These are phyloP conservation scores for Gossypium stocksii DNA, from an alignment of 345 rosid species.

Conservation along the genomic window DNA sequence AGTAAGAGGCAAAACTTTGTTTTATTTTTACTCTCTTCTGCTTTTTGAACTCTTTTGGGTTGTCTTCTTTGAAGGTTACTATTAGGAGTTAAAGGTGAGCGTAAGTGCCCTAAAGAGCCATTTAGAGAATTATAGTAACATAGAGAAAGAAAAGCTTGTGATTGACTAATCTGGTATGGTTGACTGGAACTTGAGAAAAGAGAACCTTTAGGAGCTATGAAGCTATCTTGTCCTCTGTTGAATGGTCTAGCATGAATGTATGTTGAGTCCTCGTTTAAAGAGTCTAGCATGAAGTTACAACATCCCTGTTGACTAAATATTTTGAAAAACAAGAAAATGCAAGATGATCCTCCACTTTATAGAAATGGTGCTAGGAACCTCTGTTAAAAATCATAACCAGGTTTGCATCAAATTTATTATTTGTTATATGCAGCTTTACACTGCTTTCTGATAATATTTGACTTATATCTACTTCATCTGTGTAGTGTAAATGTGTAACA, in stretches of 20 bases:
- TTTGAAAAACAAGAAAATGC: not conserved
- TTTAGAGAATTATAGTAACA: not conserved
- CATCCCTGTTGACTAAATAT: not conserved
- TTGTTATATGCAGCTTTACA: not conserved
- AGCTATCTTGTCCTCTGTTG: not conserved
- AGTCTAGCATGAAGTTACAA: not conserved
- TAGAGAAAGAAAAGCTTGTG: slow-evolving; percentile 3
- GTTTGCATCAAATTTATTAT: not conserved
- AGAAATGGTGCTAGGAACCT: not conserved
- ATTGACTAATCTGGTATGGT: not conserved
- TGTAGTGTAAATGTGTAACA: not conserved
- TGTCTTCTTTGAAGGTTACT: not conserved
- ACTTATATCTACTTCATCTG: not conserved
- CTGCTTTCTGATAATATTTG: not conserved
- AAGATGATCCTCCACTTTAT: not conserved
- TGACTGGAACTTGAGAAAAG: not conserved
- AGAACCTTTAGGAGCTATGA: not conserved
- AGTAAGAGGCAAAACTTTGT: not conserved
- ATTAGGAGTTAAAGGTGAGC: not conserved
- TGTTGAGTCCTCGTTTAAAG: not conserved
- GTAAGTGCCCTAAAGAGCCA: not conserved
- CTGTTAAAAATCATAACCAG: not conserved
- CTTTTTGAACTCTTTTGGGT: not conserved
- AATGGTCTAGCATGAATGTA: not conserved
- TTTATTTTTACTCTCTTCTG: not conserved